Evolutionary conservation across 139 green algal species (phyloP).

Genomic region (Diplosphaera chodatii): DNA sequence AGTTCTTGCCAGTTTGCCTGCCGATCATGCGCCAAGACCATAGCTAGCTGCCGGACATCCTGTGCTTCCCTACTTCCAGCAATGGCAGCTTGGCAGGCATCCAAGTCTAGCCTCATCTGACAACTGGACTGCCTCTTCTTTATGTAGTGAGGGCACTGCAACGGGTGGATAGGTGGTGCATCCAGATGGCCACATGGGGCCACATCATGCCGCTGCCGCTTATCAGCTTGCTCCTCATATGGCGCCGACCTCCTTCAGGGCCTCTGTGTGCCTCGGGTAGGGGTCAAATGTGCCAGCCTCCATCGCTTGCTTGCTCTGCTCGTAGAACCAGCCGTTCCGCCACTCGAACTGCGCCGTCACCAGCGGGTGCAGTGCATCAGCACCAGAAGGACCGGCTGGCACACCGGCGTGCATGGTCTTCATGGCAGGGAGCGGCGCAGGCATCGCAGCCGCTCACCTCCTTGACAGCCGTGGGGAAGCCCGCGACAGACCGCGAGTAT

Average conservation of each 20-base stretch:
- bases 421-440: not conserved
- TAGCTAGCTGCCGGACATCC: too few species aligned
- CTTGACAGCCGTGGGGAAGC: conserved; percentile 97
- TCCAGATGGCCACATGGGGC: too few species aligned
- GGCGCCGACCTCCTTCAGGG: conserved; percentile 76
- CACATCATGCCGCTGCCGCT: too few species aligned
- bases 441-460: conserved; percentile 51
- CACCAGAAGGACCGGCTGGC: not conserved
- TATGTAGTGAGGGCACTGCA: too few species aligned
- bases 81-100: too few species aligned
- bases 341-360: conserved; percentile 71
- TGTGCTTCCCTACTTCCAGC: too few species aligned
- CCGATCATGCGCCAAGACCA: too few species aligned
- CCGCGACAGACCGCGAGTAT: conserved; percentile 85
- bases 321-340: conserved; percentile 96
- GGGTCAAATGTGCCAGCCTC: conserved; percentile 69
- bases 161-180: too few species aligned
- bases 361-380: not conserved
- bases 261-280: conserved; percentile 77
- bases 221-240: too few species aligned
- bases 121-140: too few species aligned
- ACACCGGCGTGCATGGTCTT: not conserved
- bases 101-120: too few species aligned
- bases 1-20: too few species aligned
- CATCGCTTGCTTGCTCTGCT: conserved; percentile 48